Evolutionary conservation across 257 asterid species (phyloP), one percentile per base, ranked within the genome.

Genomic region (Fraxinus cuspidata): DNA sequence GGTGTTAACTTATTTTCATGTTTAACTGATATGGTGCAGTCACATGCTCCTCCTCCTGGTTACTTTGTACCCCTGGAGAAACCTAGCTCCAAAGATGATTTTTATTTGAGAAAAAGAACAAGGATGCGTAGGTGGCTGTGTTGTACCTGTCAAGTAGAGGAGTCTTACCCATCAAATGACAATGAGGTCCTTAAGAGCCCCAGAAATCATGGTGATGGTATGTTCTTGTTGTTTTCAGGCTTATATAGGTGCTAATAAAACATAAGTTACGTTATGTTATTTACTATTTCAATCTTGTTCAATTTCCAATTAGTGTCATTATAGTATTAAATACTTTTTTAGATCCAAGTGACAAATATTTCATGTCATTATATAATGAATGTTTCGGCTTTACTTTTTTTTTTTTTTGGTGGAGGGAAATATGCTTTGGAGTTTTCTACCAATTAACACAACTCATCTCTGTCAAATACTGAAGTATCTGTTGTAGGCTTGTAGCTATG

Each of bases 81-180:
- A 76, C 81, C 79, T 84, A 81, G 87, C 81, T 79, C 85, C 74
- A 88, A 91, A 74, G 91, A 86, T 83, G 73, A 84, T 84, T 80
- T 75, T 80, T 87, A 88, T 86, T 72, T 88, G 84, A 88, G 87
- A 76, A 91, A 85, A 91, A 88, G 87, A 81, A 77, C 88, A 78
- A 91, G 92, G 86, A 92, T 93, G 98, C 92, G 97, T 34, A 89
- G 93, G 92, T 93, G 98, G 98, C 82, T 93, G 78, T 91, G 98
- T 75, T 93, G 97, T 78, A 82, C 88, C 73, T 87, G 94, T 82
- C 89, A 88, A 66, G 89, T 78, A 56, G 98, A 93, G 85, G 94
- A 93, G 83, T 74, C 96, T 67, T 87, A 87, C 78, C 90, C 85
- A 7, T 80, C 90, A 40, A 65, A 85, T 38, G 98, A 91, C 86